Base-by-base conservation (phyloP, 208 protist species). In the Blechomonas ayalai region DNA sequence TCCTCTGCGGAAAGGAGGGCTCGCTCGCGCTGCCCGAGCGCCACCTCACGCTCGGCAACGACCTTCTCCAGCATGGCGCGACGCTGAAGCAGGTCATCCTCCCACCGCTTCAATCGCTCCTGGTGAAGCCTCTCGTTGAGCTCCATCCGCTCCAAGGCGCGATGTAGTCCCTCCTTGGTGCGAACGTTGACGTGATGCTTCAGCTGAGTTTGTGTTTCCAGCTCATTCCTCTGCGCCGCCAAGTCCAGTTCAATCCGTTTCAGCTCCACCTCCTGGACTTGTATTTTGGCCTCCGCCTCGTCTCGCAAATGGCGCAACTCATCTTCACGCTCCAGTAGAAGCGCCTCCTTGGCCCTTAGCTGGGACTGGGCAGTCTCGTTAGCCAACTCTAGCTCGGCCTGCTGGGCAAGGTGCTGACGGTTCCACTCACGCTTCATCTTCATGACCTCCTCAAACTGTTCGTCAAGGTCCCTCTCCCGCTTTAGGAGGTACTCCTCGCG, bases 91-190 rank as follows among this genome's bases (percentile, higher is more conserved):
- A 75, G 48, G 12, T 52, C 55, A 9, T 58, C 38, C 63, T 79
- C 69, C 45, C 34, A 47, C 24, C 56, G 35, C 12, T 19, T 38
- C 29, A 69, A 44, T 18, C 57, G 26, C 28, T 52, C 63, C 42
- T 78, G 53, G 5, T 37, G 48, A 29, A 70, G 40, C 26, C 58
- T 56, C 31, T 31, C 37, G 7, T 76, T 57, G 7, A 54, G 29
- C 9, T 64, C 37, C 18, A 49, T 23, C 42, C 63, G 48, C 13
- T 72, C 53, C 28, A 73, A 27, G 0, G 48, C 41, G 12, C 56
- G 51, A 41, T 74, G 58, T n/a, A 80, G 25, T 45, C 74, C 67
- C 34, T 70, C 64, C 28, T 60, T 59, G 23, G 58, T 13, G 13
- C 53, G 68, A 20, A 78, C 51, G 28, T 67, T 44, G 15, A 60